Conservation (phyloP, 306 rosid species). For the Pyrus bretschneideri region DNA sequence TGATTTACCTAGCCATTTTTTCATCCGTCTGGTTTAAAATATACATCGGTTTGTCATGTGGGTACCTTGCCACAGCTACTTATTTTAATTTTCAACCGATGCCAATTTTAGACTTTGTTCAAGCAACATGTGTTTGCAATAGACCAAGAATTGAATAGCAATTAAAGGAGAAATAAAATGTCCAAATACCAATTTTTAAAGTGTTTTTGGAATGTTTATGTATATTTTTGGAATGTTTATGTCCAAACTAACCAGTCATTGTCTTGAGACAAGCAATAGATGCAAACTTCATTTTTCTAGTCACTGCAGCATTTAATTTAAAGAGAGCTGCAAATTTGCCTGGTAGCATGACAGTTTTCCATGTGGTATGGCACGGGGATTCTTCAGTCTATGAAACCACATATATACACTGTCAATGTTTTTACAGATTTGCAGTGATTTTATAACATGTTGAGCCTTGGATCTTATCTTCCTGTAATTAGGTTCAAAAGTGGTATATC, state of each 20-base stretch:
- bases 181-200: not conserved
- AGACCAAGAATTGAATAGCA: slow-evolving; percentile 16
- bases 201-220: not conserved
- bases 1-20: slow-evolving; percentile 54
- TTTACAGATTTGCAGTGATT: not conserved
- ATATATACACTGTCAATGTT: not conserved
- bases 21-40: slow-evolving; percentile 65
- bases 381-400: no score
- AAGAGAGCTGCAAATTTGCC: not conserved
- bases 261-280: not conserved
- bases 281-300: not conserved
- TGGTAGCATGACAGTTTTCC: not conserved
- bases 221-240: not conserved
- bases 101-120: slow-evolving; percentile 43
- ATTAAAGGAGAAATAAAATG: not conserved
- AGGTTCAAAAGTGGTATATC: no score
- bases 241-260: not conserved
- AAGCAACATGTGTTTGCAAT: slow-evolving; percentile 36
- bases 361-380: no score
- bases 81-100: slow-evolving; percentile 38
- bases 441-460: not conserved
- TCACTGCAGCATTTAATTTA: not conserved
- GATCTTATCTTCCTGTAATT: not conserved
- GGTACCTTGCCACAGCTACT: slow-evolving; percentile 71
- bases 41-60: slow-evolving; percentile 66